These are phyloP conservation scores for Gossypium ekmanianum DNA, from an alignment of 345 rosid genomes.

Conservation along the genomic window DNA sequence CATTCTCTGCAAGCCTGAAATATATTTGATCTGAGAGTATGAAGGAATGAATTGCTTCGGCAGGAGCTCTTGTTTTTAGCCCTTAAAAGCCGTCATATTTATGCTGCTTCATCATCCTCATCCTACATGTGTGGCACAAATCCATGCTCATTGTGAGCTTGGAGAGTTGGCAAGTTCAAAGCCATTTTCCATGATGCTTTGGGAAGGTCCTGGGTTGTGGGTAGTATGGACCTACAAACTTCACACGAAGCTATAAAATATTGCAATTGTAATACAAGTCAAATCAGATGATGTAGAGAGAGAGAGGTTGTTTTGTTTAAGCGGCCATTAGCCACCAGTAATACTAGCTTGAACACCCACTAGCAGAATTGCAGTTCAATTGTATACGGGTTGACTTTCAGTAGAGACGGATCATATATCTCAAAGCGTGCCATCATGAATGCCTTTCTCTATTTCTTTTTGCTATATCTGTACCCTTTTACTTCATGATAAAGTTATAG, in stretches of 20 bases:
- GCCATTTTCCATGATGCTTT: neutral
- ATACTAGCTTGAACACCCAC: neutral
- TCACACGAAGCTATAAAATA: neutral
- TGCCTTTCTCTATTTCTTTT: constrained; percentile 14
- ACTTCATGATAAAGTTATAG: constrained; percentile 12
- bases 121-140: neutral
- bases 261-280: no score
- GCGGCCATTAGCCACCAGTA: neutral
- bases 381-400: neutral
- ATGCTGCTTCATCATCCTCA: neutral
- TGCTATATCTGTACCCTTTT: constrained; percentile 1
- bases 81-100: neutral
- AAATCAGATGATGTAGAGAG: neutral
- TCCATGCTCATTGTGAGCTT: neutral
- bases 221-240: neutral
- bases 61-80: neutral
- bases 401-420: constrained; percentile 1
- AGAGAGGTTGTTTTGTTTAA: neutral
- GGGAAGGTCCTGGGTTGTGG: neutral
- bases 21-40: neutral
- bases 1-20: no score
- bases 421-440: neutral
- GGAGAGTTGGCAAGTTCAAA: neutral
- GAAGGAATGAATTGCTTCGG: neutral
- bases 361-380: constrained; percentile 4